These are phyloP conservation scores for Rhododendron simsii DNA, from an alignment of 148 eudicot species.

Conservation along the genomic window DNA sequence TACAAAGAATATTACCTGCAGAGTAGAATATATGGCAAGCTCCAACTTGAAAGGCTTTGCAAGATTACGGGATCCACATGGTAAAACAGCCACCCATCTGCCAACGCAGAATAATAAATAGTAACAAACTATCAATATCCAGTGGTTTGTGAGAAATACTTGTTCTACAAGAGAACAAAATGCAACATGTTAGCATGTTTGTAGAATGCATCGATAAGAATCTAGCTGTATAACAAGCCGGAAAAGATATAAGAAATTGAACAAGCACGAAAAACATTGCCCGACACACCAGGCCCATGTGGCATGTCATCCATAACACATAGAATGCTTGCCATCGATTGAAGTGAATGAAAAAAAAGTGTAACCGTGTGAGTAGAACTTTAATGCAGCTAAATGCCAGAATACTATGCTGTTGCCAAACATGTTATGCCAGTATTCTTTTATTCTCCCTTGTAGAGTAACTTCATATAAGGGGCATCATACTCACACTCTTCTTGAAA, in stretches of 20 bases:
- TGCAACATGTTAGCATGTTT: not conserved
- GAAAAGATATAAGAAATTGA: not conserved
- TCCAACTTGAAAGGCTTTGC: constrained; percentile 83
- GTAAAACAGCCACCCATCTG: constrained; percentile 90
- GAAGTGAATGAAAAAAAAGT: not conserved
- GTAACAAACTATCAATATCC: not conserved
- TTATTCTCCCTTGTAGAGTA: not conserved
- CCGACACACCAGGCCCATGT: not conserved
- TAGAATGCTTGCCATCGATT: not conserved
- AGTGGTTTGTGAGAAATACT: not conserved
- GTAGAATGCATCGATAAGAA: not conserved
- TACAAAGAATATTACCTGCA: constrained; percentile 48
- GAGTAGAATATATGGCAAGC: constrained; percentile 65
- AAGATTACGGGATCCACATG: constrained; percentile 75
- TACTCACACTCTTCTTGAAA: constrained; percentile 87
- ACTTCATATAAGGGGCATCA: not conserved
- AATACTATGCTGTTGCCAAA: not conserved
- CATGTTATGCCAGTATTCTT: not conserved
- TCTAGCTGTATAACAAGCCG: not conserved
- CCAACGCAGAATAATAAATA: constrained; percentile 10
- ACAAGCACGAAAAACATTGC: not conserved
- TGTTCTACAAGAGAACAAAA: not conserved
- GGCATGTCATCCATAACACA: not conserved
- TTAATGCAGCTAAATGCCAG: not conserved
- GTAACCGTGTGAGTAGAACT: not conserved